Conservation (phyloP, 352 stramenopile genomes). For the Globisporangium ultimum region DNA sequence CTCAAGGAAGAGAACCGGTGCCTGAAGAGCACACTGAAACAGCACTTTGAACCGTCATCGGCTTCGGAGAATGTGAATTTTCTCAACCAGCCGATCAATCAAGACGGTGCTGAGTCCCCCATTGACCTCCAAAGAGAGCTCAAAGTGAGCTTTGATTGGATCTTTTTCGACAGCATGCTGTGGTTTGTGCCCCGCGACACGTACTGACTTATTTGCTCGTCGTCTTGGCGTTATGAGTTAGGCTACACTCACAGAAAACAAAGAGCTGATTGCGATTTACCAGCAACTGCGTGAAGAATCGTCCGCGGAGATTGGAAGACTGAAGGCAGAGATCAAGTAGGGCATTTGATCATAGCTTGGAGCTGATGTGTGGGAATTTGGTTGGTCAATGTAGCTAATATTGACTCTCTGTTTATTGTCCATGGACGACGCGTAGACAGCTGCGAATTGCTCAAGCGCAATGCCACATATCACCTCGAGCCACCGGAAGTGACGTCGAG, state of each 20-base stretch:
- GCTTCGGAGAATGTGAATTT: slow-evolving; percentile 14
- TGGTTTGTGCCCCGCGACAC: too few species aligned
- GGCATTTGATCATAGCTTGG: neutral
- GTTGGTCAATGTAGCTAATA: too few species aligned
- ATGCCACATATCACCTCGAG: neutral
- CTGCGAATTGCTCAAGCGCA: slow-evolving; percentile 1
- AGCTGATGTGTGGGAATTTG: neutral
- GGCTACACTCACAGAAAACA: slow-evolving; percentile 66
- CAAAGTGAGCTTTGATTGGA: too few species aligned
- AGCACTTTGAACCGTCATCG: slow-evolving; percentile 32
- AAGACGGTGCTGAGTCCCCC: slow-evolving; percentile 7
- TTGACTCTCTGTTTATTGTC: too few species aligned
- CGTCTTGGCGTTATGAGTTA: slow-evolving; percentile 10
- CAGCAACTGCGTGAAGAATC: slow-evolving; percentile 66
- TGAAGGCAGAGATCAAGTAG: slow-evolving; percentile 60
- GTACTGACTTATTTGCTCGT: neutral
- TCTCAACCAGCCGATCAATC: slow-evolving; percentile 4
- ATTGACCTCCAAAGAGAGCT: slow-evolving; percentile 53
- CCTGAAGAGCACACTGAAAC: slow-evolving; percentile 60
- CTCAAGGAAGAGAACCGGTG: slow-evolving; percentile 64
- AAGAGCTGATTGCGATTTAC: slow-evolving; percentile 70
- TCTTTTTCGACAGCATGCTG: too few species aligned
- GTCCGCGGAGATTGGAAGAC: slow-evolving; percentile 32
- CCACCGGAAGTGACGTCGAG: slow-evolving; percentile 1
- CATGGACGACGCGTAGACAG: slow-evolving; percentile 6